phyloP scores from a whole-genome alignment of 805 yeast genomes.

The Candida parachauliodes region DNA sequence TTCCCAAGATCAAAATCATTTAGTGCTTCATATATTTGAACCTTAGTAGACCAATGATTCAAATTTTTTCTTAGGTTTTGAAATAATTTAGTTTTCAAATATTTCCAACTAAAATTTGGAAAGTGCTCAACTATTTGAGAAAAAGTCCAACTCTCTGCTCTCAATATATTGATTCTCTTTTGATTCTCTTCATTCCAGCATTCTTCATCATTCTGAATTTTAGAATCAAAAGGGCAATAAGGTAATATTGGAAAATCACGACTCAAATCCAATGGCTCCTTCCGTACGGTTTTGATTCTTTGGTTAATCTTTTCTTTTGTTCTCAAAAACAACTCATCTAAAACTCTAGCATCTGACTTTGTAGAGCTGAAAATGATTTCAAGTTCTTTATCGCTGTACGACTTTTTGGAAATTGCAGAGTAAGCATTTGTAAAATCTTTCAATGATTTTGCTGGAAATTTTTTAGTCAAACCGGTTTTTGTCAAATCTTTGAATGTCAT shows the following conservation, averaged over 20 bases:
- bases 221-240: neutral
- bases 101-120: slow-evolving; percentile 1
- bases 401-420: neutral
- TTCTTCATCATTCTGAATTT: neutral
- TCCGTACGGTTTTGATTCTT: neutral
- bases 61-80: neutral
- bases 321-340: slow-evolving; percentile 1
- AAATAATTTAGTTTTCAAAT: slow-evolving; percentile 1
- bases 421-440: slow-evolving; percentile 2
- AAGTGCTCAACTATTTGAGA: slow-evolving; percentile 1
- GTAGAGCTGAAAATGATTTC: neutral
- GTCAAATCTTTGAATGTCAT: slow-evolving; percentile 4
- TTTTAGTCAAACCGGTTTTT: neutral
- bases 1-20: neutral
- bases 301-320: neutral
- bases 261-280: neutral
- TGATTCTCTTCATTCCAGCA: slow-evolving; percentile 1
- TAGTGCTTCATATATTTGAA: neutral
- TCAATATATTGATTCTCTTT: neutral
- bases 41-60: slow-evolving; percentile 2
- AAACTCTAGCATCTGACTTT: neutral
- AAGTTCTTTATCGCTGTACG: neutral
- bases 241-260: slow-evolving; percentile 3
- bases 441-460: neutral
- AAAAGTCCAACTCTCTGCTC: neutral